Conservation (phyloP, 352 stramenopile genomes). For the Pythium brachiatum region DNA sequence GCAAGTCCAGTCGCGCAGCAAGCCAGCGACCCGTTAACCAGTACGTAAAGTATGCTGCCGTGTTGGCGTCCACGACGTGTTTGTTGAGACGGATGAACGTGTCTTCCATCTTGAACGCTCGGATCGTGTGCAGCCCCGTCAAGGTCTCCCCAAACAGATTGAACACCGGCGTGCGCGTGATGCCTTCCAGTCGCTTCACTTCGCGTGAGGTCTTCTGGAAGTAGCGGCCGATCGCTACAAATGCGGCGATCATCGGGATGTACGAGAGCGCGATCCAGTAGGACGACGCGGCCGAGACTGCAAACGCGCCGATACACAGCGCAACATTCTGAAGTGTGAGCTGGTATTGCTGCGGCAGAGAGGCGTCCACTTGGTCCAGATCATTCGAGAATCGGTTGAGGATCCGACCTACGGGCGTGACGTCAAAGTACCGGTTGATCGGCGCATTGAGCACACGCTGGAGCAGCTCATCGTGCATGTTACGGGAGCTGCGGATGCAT, state of each 20-base stretch:
- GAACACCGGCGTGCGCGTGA: constrained; percentile 89
- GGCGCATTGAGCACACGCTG: constrained; percentile 40
- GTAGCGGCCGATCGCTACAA: constrained; percentile 62
- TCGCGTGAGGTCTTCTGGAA: constrained; percentile 81
- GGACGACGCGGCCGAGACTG: constrained; percentile 33
- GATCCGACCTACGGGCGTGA: constrained; percentile 59
- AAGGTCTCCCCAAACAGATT: constrained; percentile 91
- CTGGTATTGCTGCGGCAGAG: constrained; percentile 37
- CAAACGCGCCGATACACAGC: constrained; percentile 26
- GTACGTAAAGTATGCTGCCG: constrained; percentile 38
- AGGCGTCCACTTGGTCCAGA: constrained; percentile 49
- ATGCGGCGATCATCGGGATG: constrained; percentile 47
- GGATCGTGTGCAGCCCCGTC: constrained; percentile 91
- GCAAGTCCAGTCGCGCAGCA: constrained; percentile 83
- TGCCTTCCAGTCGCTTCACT: constrained; percentile 92
- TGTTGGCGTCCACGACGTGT: constrained; percentile 34
- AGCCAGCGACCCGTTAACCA: constrained; percentile 83
- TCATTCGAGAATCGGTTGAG: constrained; percentile 65
- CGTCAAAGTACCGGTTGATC: constrained; percentile 61
- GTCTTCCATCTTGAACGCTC: constrained; percentile 49
- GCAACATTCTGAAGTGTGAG: constrained; percentile 30
- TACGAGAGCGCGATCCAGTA: constrained; percentile 43
- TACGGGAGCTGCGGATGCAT: constrained; percentile 31
- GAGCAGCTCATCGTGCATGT: constrained; percentile 44
- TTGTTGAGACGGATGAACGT: constrained; percentile 31